These are phyloP conservation scores for Cornus suecica DNA, from an alignment of 148 eudicot genomes.

Conservation along the genomic window DNA sequence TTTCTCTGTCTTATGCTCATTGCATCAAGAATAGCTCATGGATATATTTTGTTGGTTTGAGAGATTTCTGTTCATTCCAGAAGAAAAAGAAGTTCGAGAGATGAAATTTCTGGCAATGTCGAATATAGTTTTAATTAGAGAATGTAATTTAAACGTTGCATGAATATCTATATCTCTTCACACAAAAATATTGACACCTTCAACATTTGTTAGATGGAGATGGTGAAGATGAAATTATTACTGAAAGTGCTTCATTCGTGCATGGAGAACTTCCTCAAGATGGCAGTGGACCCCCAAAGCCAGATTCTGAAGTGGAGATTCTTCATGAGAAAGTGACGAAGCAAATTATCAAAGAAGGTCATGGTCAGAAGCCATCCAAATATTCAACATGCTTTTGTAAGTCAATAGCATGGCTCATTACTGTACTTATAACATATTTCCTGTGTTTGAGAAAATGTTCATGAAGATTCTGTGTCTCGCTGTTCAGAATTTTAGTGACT, in stretches of 20 bases:
- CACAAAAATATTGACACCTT: background rate
- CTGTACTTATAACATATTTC: background rate
- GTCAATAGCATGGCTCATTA: conserved; percentile 17
- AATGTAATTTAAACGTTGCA: background rate
- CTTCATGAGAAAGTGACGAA: conserved; percentile 89
- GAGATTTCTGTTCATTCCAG: no score
- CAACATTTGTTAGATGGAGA: conserved; percentile 38
- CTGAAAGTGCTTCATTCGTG: conserved; percentile 65
- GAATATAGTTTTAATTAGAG: no score
- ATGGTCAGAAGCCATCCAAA: conserved; percentile 93
- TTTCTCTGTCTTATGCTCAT: no score
- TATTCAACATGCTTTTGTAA: conserved; percentile 97
- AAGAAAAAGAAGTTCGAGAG: no score
- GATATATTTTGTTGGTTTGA: no score
- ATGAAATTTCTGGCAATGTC: no score
- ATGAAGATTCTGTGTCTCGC: background rate
- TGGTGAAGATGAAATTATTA: conserved; percentile 49
- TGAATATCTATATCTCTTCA: background rate
- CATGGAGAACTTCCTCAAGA: conserved; percentile 64
- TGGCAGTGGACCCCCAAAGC: conserved; percentile 65
- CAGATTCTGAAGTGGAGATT: conserved; percentile 59
- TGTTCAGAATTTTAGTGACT: background rate
- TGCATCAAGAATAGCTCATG: no score
- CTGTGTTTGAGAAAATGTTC: background rate
- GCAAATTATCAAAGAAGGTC: conserved; percentile 88